These are phyloP conservation scores for Canavalia ensiformis DNA, from an alignment of 306 rosid species.

Conservation along the genomic window DNA sequence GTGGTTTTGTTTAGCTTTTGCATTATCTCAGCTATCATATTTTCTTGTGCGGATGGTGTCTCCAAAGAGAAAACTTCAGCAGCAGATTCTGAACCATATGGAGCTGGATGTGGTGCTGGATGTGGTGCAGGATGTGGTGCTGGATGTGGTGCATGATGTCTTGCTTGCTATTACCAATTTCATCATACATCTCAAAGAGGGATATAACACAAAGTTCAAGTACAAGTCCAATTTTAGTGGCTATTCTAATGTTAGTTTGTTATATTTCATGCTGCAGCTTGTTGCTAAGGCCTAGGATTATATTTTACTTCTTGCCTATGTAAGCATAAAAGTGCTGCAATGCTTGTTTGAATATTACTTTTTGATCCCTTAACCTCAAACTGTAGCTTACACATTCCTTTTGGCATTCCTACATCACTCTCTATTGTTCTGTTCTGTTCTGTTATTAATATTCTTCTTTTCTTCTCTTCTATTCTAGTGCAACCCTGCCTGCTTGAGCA, in stretches of 20 bases:
- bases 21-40: constrained; percentile 62
- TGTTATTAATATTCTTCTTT: background rate
- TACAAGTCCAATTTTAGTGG: constrained; percentile 11
- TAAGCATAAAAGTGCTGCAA: constrained; percentile 17
- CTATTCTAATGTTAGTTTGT: constrained; percentile 20
- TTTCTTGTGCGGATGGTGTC: constrained; percentile 70
- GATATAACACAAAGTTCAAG: background rate
- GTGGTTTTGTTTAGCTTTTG: constrained; percentile 59
- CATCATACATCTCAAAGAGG: constrained; percentile 31
- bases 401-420: constrained; percentile 10
- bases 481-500: constrained; percentile 1
- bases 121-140: constrained; percentile 75
- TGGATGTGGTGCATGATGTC: constrained; percentile 69
- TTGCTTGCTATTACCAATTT: background rate
- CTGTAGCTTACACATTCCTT: background rate
- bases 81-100: constrained; percentile 58
- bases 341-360: constrained; percentile 37
- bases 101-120: constrained; percentile 68
- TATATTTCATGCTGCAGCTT: constrained; percentile 25
- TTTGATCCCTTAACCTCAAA: constrained; percentile 20
- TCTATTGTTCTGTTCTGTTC: background rate
- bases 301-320: constrained; percentile 18
- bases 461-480: background rate
- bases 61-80: constrained; percentile 63
- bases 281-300: constrained; percentile 33